Conservation (phyloP, 148 eudicot species). For the Talinum fruticosum region DNA sequence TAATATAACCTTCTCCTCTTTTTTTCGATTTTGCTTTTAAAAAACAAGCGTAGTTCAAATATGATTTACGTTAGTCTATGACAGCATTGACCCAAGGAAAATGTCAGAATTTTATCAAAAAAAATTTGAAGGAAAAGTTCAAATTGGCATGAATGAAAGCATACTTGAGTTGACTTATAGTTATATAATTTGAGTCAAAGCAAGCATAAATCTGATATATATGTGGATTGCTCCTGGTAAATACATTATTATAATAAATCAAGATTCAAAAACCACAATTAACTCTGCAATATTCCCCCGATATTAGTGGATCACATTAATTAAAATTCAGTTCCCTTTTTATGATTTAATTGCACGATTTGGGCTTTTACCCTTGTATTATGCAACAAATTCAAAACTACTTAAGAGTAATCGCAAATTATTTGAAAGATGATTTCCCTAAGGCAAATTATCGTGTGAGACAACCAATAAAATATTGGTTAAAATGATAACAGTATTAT, state of each 20-base stretch:
- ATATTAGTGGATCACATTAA: neutral
- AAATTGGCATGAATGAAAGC: too few species aligned
- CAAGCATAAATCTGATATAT: neutral
- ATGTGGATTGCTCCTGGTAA: neutral
- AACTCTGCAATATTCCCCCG: neutral
- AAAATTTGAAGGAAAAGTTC: too few species aligned
- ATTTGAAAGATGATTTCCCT: neutral
- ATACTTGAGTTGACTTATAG: neutral
- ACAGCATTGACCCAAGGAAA: too few species aligned
- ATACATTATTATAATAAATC: neutral
- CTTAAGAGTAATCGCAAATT: too few species aligned
- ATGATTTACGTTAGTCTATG: too few species aligned
- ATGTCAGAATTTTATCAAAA: too few species aligned
- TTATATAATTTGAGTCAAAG: neutral
- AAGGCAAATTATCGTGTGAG: neutral
- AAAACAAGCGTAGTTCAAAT: too few species aligned
- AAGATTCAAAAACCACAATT: neutral
- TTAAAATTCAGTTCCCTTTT: neutral
- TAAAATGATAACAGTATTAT: too few species aligned
- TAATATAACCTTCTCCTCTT: too few species aligned
- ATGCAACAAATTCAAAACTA: too few species aligned
- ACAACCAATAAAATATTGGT: too few species aligned
- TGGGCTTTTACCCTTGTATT: neutral
- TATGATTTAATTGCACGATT: neutral
- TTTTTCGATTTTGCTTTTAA: too few species aligned